A percentile compares a stretch with the other conserved stretches of the same genome.
Conservation (phyloP, 2,329 filamentous ascomycete species). For the Teratosphaeria nubilosa region DNA sequence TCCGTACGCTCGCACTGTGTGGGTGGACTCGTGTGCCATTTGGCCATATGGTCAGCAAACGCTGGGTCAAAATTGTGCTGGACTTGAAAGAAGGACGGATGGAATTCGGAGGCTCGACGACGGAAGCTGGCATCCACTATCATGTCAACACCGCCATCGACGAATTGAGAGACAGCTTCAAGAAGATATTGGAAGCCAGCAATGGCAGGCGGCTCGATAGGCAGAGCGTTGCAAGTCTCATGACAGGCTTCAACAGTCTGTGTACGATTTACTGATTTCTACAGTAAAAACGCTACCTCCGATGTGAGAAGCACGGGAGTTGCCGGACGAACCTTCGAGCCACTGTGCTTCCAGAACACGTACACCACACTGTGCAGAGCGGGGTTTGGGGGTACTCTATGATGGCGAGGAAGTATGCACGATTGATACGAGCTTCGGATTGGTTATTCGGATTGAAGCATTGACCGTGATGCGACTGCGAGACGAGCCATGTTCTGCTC, state of each 20-base stretch:
- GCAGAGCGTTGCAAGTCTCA: background rate
- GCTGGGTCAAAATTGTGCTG: constrained; percentile 12
- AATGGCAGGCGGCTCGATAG: background rate
- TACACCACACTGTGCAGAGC: no score
- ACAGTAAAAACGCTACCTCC: background rate
- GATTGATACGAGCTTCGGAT: no score
- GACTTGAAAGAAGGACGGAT: constrained; percentile 13
- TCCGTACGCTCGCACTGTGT: constrained; percentile 11
- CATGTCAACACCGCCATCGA: background rate
- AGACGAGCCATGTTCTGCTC: no score
- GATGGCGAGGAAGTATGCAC: no score
- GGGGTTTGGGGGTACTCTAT: no score
- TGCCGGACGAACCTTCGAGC: no score
- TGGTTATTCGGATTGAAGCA: no score
- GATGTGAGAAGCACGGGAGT: background rate
- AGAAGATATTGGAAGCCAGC: background rate
- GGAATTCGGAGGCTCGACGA: constrained; percentile 1
- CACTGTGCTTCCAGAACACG: no score
- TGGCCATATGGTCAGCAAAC: constrained; percentile 13
- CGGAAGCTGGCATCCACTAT: background rate
- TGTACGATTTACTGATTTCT: background rate
- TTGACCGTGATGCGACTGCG: no score
- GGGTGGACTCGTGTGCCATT: constrained; percentile 16
- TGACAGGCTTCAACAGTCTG: background rate
- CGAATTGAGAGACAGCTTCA: background rate